phyloP scores from a whole-genome alignment of 2,329 filamentous ascomycete species.

The Leptodontidium sp. region DNA sequence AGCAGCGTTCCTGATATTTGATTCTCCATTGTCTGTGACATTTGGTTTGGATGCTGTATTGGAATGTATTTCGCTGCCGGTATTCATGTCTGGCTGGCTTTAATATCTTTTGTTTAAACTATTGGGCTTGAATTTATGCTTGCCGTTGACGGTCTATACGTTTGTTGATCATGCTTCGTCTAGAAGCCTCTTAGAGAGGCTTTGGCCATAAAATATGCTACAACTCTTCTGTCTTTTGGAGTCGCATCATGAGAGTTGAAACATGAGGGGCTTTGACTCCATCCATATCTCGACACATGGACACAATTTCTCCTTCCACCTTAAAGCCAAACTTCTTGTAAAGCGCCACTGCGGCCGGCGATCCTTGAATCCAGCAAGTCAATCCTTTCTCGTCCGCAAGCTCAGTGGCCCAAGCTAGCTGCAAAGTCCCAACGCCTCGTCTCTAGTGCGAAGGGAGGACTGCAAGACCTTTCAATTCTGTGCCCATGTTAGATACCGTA shows the following conservation, averaged over 20 bases:
- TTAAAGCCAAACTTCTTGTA: not conserved
- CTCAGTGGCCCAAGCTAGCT: not conserved
- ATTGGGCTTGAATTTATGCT: too few relatives aligned
- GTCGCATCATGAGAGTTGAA: not conserved
- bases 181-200: too few relatives aligned
- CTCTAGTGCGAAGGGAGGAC: not conserved
- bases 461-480: not conserved
- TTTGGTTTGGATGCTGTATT: too few relatives aligned
- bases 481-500: not conserved
- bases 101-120: too few relatives aligned
- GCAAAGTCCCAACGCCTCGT: not conserved
- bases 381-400: conserved; percentile 1
- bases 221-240: not conserved
- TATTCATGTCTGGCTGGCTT: too few relatives aligned
- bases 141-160: too few relatives aligned
- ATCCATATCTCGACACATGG: not conserved
- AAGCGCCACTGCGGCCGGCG: not conserved
- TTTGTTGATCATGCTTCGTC: too few relatives aligned
- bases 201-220: too few relatives aligned
- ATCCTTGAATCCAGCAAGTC: not conserved
- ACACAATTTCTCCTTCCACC: not conserved
- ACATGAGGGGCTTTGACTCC: not conserved
- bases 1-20: too few relatives aligned
- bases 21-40: too few relatives aligned
- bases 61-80: too few relatives aligned